phyloP scores from a whole-genome alignment of 2,329 filamentous ascomycete species.

The Aureobasidium sp. region DNA sequence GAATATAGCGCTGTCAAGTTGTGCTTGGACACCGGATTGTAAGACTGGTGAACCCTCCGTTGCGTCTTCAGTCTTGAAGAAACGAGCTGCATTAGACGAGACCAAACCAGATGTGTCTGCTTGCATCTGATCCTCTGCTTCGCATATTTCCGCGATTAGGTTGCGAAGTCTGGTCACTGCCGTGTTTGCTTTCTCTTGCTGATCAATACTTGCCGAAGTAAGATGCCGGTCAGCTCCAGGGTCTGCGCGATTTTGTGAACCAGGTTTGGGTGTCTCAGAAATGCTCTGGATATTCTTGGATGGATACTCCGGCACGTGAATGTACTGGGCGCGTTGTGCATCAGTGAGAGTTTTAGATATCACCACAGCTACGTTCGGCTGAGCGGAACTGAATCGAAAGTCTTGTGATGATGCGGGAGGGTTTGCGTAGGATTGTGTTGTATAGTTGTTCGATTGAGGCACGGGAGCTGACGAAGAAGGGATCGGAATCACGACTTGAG shows the following conservation, averaged over 20 bases:
- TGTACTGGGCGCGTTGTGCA: conserved; percentile 29
- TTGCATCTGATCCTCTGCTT: conserved; percentile 65
- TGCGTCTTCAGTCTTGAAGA: conserved; percentile 47
- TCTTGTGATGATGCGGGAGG: background rate
- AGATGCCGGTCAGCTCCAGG: conserved; percentile 3
- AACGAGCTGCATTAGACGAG: conserved; percentile 42
- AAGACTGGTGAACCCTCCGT: conserved; percentile 55
- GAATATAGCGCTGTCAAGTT: conserved; percentile 64
- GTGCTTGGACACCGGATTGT: conserved; percentile 59
- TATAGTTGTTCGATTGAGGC: background rate
- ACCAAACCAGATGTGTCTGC: conserved; percentile 42
- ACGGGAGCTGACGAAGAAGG: background rate
- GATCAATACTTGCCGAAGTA: conserved; percentile 50
- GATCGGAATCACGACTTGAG: conserved; percentile 9
- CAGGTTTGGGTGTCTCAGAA: background rate
- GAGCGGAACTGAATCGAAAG: background rate
- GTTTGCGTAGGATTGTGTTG: background rate
- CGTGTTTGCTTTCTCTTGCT: conserved; percentile 72
- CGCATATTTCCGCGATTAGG: conserved; percentile 65
- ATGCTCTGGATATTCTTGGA: background rate
- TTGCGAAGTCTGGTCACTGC: conserved; percentile 64
- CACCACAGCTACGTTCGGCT: conserved; percentile 17
- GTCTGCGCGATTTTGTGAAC: conserved; percentile 2
- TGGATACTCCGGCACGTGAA: conserved; percentile 10
- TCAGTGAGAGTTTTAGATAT: conserved; percentile 24